phyloP scores from a whole-genome alignment of 176 grass and related monocot species.

The Puya raimondii region DNA sequence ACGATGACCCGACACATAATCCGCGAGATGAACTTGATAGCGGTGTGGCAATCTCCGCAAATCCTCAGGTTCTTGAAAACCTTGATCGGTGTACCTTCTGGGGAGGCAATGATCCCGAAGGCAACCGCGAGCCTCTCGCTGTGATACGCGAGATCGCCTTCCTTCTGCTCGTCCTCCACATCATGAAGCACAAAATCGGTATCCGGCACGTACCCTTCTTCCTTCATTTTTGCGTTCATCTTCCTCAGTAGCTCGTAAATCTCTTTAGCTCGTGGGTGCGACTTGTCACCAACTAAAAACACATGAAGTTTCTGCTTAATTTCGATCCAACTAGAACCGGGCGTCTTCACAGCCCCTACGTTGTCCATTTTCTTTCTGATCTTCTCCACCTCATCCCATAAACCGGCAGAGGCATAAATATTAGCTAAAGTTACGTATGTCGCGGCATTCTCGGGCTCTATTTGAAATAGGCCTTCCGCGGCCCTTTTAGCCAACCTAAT shows the following conservation, averaged over 20 bases:
- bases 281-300: constrained; percentile 56
- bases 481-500: constrained; percentile 39
- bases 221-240: constrained; percentile 40
- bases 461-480: constrained; percentile 58
- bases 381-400: constrained; percentile 57
- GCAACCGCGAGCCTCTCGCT: constrained; percentile 72
- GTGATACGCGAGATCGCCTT: constrained; percentile 54
- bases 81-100: constrained; percentile 31
- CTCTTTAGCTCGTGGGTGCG: constrained; percentile 42
- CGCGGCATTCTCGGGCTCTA: constrained; percentile 74
- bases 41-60: constrained; percentile 62
- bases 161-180: constrained; percentile 63
- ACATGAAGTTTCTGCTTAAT: constrained; percentile 48
- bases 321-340: constrained; percentile 66
- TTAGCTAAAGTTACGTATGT: constrained; percentile 82
- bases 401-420: constrained; percentile 45
- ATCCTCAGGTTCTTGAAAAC: constrained; percentile 70
- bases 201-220: constrained; percentile 52
- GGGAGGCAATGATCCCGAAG: constrained; percentile 55
- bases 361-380: constrained; percentile 51
- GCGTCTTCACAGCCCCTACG: constrained; percentile 48
- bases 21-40: constrained; percentile 46
- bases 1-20: constrained; percentile 40
- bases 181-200: constrained; percentile 64
- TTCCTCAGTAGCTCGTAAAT: constrained; percentile 35